Evolutionary conservation across 2,329 filamentous ascomycete genomes (phyloP).

Genomic region (Colletotrichum echinochloae): DNA sequence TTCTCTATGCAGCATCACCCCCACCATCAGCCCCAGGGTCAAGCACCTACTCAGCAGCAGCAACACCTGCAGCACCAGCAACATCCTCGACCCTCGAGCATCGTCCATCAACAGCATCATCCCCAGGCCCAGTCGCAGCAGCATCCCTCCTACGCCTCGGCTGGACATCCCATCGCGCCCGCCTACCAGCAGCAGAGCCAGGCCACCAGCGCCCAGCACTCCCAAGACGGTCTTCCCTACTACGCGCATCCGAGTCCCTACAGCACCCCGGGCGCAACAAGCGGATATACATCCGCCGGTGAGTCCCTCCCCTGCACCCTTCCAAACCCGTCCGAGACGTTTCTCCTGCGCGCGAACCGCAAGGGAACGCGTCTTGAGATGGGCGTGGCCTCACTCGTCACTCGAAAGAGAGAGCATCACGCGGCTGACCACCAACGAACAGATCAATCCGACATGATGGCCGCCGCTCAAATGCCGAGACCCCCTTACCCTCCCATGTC

Average conservation of each 20-base stretch:
- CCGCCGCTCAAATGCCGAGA: constrained; percentile 76
- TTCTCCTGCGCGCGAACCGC: neutral
- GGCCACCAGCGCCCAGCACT: constrained; percentile 69
- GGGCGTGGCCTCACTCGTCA: constrained; percentile 37
- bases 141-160: constrained; percentile 76
- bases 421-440: constrained; percentile 13
- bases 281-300: constrained; percentile 91
- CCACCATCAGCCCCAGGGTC: constrained; percentile 79
- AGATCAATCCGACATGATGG: constrained; percentile 76
- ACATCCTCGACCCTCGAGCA: constrained; percentile 77
- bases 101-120: constrained; percentile 80
- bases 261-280: constrained; percentile 82
- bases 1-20: constrained; percentile 80
- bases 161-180: constrained; percentile 72
- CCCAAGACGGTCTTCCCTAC: constrained; percentile 77
- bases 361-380: constrained; percentile 23
- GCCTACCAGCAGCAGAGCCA: constrained; percentile 77
- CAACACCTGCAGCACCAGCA: constrained; percentile 77
- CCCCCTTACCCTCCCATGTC: constrained; percentile 87
- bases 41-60: constrained; percentile 73
- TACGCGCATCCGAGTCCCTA: constrained; percentile 85
- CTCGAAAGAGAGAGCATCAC: constrained; percentile 33
- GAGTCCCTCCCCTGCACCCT: constrained; percentile 53
- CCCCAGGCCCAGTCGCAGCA: constrained; percentile 72
- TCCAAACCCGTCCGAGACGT: constrained; percentile 18